phyloP scores from a whole-genome alignment of 805 yeast genomes.

The Phaffomyces opuntiae region DNA sequence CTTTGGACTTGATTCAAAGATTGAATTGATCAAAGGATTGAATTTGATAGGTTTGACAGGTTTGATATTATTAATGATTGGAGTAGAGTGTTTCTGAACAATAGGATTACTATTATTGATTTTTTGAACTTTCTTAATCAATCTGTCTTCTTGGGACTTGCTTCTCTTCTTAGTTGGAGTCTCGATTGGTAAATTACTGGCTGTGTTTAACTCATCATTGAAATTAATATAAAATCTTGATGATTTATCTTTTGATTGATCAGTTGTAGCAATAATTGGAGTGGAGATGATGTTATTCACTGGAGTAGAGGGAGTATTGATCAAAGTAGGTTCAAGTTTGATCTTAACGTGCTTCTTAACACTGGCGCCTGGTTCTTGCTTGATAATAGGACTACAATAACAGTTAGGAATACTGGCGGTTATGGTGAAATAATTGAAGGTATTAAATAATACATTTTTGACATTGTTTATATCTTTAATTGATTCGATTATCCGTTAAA shows the following conservation, averaged over 20 bases:
- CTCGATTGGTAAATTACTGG: conserved; percentile 7
- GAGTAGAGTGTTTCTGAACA: neutral
- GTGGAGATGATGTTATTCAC: conserved; percentile 4
- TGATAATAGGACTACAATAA: neutral
- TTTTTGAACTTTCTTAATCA: neutral
- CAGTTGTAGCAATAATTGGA: neutral
- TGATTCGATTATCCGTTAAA: no score
- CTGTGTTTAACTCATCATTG: conserved; percentile 1
- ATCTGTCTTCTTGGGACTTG: conserved; percentile 5
- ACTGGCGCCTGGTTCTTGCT: neutral
- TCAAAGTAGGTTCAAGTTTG: conserved; percentile 13
- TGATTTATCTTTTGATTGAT: conserved; percentile 8
- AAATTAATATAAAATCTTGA: conserved; percentile 17
- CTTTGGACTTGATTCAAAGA: conserved; percentile 5
- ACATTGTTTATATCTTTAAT: no score
- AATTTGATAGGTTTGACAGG: conserved; percentile 11
- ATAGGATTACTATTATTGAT: neutral
- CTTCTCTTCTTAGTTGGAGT: conserved; percentile 12
- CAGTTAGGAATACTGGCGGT: no score
- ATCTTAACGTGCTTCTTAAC: conserved; percentile 14
- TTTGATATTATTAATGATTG: neutral
- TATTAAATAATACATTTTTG: no score
- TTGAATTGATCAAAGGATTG: conserved; percentile 2
- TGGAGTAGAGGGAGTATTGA: conserved; percentile 14
- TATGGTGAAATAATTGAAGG: no score